A percentile compares a stretch with the other conserved stretches of the same genome.
Conservation (phyloP, 352 stramenopile species). For the Globisporangium paddicum region DNA sequence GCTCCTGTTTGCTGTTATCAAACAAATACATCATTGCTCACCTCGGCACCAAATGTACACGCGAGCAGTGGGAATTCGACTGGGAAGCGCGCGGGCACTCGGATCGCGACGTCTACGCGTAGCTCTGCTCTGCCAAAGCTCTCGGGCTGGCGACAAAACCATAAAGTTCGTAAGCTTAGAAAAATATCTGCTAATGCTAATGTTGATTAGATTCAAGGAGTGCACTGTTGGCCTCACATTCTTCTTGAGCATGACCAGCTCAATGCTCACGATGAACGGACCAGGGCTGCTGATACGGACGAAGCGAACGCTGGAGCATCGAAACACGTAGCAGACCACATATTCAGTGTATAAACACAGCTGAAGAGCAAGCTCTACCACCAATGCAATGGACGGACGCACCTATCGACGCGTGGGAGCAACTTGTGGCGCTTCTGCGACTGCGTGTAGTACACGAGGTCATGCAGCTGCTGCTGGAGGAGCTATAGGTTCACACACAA, state of each 20-base stretch:
- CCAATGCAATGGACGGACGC: neutral
- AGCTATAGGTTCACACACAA: conserved; percentile 17
- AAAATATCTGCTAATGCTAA: no score
- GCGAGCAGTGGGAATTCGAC: conserved; percentile 32
- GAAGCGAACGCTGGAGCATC: conserved; percentile 20
- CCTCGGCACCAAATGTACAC: conserved; percentile 44
- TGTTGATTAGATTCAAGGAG: neutral
- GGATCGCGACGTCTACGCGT: conserved; percentile 38
- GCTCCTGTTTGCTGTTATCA: neutral
- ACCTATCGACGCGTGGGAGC: conserved; percentile 64
- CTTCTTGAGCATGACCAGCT: conserved; percentile 34
- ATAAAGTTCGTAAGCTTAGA: neutral
- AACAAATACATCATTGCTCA: conserved; percentile 9
- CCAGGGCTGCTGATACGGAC: conserved; percentile 21
- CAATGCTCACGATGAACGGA: conserved; percentile 22
- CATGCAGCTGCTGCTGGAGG: conserved; percentile 59
- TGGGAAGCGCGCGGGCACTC: conserved; percentile 37
- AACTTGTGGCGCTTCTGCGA: conserved; percentile 36
- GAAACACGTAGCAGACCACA: neutral
- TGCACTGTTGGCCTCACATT: conserved; percentile 22
- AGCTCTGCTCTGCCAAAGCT: conserved; percentile 24
- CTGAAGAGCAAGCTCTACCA: neutral
- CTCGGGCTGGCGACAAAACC: conserved; percentile 23
- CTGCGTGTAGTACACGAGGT: conserved; percentile 47
- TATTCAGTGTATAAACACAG: neutral